Evolutionary conservation across 2,329 filamentous ascomycete genomes (phyloP).

Genomic region (Neopestalotiopsis sp.): DNA sequence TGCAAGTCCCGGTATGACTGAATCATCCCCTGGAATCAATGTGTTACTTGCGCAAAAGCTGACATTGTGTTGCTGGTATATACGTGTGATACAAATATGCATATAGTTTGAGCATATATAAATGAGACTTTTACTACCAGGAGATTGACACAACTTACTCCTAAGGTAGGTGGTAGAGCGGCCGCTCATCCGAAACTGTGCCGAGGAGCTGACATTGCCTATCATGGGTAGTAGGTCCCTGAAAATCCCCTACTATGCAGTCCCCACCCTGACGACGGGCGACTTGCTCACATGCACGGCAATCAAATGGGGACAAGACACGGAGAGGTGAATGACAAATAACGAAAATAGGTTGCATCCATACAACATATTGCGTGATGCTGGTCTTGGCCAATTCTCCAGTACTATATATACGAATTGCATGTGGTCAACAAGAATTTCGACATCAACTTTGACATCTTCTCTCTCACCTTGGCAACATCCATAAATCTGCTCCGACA

Average conservation of each 20-base stretch:
- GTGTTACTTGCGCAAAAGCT: conserved; percentile 31
- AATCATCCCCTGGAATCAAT: not conserved
- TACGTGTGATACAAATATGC: not conserved
- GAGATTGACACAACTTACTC: conserved; percentile 1
- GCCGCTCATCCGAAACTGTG: conserved; percentile 1
- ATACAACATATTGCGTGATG: conserved; percentile 11
- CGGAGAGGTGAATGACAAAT: not conserved
- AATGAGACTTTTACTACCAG: not conserved
- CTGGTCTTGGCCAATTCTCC: conserved; percentile 1
- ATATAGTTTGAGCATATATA: not conserved
- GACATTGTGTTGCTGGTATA: conserved; percentile 24
- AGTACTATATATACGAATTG: conserved; percentile 18
- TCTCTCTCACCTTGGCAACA: not conserved
- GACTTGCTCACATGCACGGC: not conserved
- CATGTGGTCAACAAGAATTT: not conserved
- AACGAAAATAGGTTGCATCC: not conserved
- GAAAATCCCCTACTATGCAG: not conserved
- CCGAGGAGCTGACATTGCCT: not conserved
- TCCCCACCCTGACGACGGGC: not conserved
- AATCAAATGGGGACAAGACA: not conserved
- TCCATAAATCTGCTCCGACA: not conserved
- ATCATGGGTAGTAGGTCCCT: not conserved
- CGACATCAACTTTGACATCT: not conserved
- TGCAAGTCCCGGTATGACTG: conserved; percentile 12
- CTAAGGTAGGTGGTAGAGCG: not conserved